Conservation (phyloP, 2,329 filamentous ascomycete genomes). For the Ploettnerulaceae sp. region DNA sequence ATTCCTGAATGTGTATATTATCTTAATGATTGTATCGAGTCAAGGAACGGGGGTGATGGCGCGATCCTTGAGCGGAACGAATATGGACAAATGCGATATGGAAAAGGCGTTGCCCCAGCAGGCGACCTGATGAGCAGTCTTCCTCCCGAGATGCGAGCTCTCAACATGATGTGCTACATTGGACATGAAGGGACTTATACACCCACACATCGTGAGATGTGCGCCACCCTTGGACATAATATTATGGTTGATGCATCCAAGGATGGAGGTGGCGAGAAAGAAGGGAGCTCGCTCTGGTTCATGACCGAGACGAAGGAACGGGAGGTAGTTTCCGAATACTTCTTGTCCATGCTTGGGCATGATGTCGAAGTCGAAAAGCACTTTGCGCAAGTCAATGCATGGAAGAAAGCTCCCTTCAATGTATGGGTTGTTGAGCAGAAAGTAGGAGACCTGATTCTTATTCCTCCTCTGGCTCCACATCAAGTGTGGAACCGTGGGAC, state of each 20-base stretch:
- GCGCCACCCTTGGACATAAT: constrained; percentile 90
- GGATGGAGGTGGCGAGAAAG: constrained; percentile 66
- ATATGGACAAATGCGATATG: constrained; percentile 38
- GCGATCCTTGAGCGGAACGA: constrained; percentile 43
- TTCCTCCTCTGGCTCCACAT: constrained; percentile 88
- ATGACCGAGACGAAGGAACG: constrained; percentile 97
- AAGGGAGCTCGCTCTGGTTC: constrained; percentile 94
- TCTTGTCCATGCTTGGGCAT: constrained; percentile 85
- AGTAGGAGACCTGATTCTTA: constrained; percentile 85
- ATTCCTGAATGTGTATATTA: constrained; percentile 85
- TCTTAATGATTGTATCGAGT: constrained; percentile 72
- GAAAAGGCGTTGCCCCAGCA: constrained; percentile 53
- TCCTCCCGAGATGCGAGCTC: constrained; percentile 78
- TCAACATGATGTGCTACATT: constrained; percentile 98
- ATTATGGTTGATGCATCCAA: constrained; percentile 94
- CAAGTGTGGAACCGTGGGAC: constrained; percentile 98
- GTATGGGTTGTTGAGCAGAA: constrained; percentile 91
- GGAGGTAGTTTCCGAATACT: constrained; percentile 87
- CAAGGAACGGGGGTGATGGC: constrained; percentile 47
- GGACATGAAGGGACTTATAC: constrained; percentile 97
- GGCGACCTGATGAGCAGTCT: constrained; percentile 95
- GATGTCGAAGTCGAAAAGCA: constrained; percentile 97
- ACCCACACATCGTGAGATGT: constrained; percentile 95
- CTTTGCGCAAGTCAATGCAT: constrained; percentile 91
- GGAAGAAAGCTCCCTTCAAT: constrained; percentile 90